Base-by-base conservation (phyloP, 179 eudicot genomes). In the Pouteria campechiana region DNA sequence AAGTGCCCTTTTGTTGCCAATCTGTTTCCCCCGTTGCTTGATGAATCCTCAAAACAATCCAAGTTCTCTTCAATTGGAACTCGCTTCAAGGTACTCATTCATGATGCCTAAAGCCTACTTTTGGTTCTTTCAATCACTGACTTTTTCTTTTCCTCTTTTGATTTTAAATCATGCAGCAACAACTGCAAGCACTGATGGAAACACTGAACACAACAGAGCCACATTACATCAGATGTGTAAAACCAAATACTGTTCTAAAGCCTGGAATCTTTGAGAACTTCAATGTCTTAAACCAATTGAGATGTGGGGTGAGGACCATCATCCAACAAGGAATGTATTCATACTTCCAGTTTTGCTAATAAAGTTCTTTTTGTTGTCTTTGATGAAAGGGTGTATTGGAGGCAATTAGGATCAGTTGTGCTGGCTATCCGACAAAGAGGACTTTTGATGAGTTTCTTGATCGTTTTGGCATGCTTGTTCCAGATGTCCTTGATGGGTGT, bases 341-440 rank as follows among this genome's bases (percentile, higher is more conserved):
- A 51, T 9, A 14, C 34, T 17, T 21, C 36, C 46, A 18, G 33
- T 32, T 25, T 47, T 20, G 31, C 41, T 25, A 5, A 45, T 17
- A 40, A 50, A 48, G 13, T 52, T 41, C 41, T 30, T 41, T 17
- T 34, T 38, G 33, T 12, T 14, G 38, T 30, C 20, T 18, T 31
- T 41, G 41, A 4, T 57, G 31, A 25, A 54, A 90, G 98, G 98
- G 98, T 69, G 98, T 90, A 35, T 69, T 90, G 45, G 98, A 90
- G 75, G 96, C 98, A 41, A 90, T 90, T 46, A 90, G 98, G 72
- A 90, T 90, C 30, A 90, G 98, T 56, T 90, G 98, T 65, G 98
- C 96, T 3, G 98, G 98, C 37, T 90, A 90, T 69, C 98, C 98
- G 66, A 90, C 98, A n/a, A 86, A 92, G 62, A 71, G 88, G 67